phyloP scores from a whole-genome alignment of 2,329 filamentous ascomycete genomes.

The Pseudocercospora macadamiae region DNA sequence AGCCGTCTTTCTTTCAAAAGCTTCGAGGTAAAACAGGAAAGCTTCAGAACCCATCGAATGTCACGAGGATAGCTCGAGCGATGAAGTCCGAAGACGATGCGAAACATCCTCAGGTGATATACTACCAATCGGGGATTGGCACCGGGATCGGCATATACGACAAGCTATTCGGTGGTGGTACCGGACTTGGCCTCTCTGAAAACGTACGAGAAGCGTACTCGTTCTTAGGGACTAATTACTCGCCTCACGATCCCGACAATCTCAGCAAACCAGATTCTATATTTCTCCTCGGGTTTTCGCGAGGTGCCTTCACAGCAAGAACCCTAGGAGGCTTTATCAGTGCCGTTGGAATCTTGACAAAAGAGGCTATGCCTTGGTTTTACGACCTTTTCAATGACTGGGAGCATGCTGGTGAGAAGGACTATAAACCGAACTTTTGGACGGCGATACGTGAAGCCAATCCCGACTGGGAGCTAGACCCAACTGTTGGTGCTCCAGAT shows the following conservation, averaged over 20 bases:
- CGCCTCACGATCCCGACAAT: constrained; percentile 28
- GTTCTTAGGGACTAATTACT: constrained; percentile 65
- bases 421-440: constrained; percentile 36
- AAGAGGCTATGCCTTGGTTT: constrained; percentile 37
- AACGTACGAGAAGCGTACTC: constrained; percentile 65
- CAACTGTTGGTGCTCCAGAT: constrained; percentile 13
- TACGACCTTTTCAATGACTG: constrained; percentile 41
- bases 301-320: constrained; percentile 50
- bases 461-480: constrained; percentile 23
- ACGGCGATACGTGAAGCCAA: constrained; percentile 30
- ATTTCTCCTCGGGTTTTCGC: constrained; percentile 50
- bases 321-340: constrained; percentile 50
- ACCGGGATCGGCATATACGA: constrained; percentile 39
- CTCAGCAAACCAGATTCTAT: constrained; percentile 44
- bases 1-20: constrained; percentile 1
- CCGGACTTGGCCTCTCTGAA: constrained; percentile 40
- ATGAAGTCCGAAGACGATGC: constrained; percentile 38
- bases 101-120: constrained; percentile 43
- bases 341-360: constrained; percentile 47
- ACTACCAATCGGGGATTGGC: constrained; percentile 43
- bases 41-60: constrained; percentile 40
- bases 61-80: constrained; percentile 41
- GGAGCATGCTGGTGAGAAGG: constrained; percentile 35
- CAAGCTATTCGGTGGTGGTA: constrained; percentile 39
- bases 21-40: constrained; percentile 27